A percentile compares a stretch with the other conserved stretches of the same genome.
Evolutionary conservation across 2,329 filamentous ascomycete genomes (phyloP).

Genomic region (Emergomyces africanus): DNA sequence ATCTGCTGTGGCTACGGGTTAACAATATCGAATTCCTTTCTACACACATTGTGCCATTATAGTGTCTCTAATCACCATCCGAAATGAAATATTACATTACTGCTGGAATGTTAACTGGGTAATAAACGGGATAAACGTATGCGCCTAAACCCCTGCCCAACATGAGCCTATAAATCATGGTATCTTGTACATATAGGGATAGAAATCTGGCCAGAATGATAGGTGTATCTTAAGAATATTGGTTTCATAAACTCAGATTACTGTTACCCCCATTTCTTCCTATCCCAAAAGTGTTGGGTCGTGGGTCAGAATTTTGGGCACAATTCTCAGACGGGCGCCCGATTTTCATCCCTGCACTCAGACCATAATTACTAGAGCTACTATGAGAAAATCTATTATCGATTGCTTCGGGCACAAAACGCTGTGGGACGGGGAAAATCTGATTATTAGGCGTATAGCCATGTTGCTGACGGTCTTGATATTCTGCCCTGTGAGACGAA

Average conservation of each 20-base stretch:
- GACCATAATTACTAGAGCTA: slow-evolving; percentile 6
- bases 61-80: not conserved
- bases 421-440: slow-evolving; percentile 4
- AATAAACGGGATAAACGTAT: not conserved
- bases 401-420: slow-evolving; percentile 1
- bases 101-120: not conserved
- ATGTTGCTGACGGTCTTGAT: not conserved
- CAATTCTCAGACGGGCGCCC: slow-evolving; percentile 6
- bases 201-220: not conserved
- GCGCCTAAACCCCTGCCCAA: not conserved
- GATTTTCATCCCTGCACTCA: slow-evolving; percentile 11
- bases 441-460: not conserved
- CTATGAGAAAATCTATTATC: slow-evolving; percentile 1
- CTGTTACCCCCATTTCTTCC: not conserved
- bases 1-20: not conserved
- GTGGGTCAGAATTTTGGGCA: not conserved
- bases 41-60: not conserved
- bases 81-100: not conserved
- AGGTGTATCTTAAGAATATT: not conserved
- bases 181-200: too few species aligned
- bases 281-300: not conserved
- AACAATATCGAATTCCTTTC: not conserved
- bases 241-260: not conserved
- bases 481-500: not conserved
- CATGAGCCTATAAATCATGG: not conserved